phyloP scores from a whole-genome alignment of 1,284 basidiomycete species.

The Marasmius tenuissimus region DNA sequence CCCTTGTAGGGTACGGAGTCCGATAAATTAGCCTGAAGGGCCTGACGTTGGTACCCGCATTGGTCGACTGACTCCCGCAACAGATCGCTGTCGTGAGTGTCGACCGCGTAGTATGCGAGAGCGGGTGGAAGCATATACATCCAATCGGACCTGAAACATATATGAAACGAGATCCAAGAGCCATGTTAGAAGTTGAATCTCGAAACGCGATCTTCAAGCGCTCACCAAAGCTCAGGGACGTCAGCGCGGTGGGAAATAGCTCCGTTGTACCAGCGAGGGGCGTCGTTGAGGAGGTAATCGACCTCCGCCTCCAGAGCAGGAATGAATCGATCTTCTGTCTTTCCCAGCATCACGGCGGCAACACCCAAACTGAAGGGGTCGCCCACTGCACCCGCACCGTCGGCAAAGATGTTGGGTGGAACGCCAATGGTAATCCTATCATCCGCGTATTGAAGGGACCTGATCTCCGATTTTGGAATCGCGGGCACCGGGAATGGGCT shows the following conservation, averaged over 20 bases:
- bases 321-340: slow-evolving; percentile 27
- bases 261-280: slow-evolving; percentile 45
- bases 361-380: slow-evolving; percentile 47
- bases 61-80: slow-evolving; percentile 47
- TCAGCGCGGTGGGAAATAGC: slow-evolving; percentile 51
- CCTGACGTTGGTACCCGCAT: slow-evolving; percentile 42
- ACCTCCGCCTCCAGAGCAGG: slow-evolving; percentile 29
- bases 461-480: slow-evolving; percentile 19
- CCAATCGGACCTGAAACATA: slow-evolving; percentile 50
- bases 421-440: slow-evolving; percentile 35
- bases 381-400: slow-evolving; percentile 39
- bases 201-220: background rate
- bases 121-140: slow-evolving; percentile 67
- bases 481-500: slow-evolving; percentile 32
- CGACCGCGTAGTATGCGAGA: slow-evolving; percentile 53
- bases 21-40: slow-evolving; percentile 37
- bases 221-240: slow-evolving; percentile 44
- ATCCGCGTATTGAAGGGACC: slow-evolving; percentile 12
- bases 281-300: slow-evolving; percentile 36
- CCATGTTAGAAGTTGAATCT: background rate
- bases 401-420: slow-evolving; percentile 31
- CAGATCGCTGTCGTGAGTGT: slow-evolving; percentile 39
- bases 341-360: slow-evolving; percentile 37
- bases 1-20: slow-evolving; percentile 19
- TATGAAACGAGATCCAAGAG: background rate